Conservation (phyloP, 2,329 filamentous ascomycete genomes). For the Fusarium aywerte region DNA sequence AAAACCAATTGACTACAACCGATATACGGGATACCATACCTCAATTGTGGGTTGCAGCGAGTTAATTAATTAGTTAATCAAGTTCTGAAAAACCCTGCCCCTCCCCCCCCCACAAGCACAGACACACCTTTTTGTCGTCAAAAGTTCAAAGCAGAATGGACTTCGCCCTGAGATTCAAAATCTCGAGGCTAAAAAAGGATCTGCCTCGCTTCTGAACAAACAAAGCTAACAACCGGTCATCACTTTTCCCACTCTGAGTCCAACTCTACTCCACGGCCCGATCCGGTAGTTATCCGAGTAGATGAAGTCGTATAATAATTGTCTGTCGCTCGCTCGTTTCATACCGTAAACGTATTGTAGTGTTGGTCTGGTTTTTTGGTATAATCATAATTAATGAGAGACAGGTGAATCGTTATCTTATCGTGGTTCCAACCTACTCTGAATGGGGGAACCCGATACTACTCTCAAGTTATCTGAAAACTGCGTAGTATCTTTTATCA, state of each 20-base stretch:
- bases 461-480: no score
- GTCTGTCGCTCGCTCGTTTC: not conserved
- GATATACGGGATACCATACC: no score
- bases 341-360: not conserved
- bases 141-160: constrained; percentile 2
- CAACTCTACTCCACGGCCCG: constrained; percentile 16
- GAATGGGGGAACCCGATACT: no score
- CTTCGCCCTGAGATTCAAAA: constrained; percentile 3
- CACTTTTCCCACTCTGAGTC: constrained; percentile 17
- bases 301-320: not conserved
- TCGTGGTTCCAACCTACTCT: no score
- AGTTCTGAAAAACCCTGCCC: no score
- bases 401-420: no score
- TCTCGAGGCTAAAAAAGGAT: not conserved
- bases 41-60: constrained; percentile 11
- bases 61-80: not conserved
- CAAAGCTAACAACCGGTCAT: constrained; percentile 3
- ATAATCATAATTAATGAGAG: no score
- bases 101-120: not conserved
- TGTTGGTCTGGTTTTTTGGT: no score
- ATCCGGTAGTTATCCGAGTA: constrained; percentile 18
- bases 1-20: no score
- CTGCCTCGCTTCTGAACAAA: not conserved
- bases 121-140: not conserved
- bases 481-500: not conserved